Evolutionary conservation across 768 basidiomycete genomes (phyloP).

Genomic region (Suillus brevipes): DNA sequence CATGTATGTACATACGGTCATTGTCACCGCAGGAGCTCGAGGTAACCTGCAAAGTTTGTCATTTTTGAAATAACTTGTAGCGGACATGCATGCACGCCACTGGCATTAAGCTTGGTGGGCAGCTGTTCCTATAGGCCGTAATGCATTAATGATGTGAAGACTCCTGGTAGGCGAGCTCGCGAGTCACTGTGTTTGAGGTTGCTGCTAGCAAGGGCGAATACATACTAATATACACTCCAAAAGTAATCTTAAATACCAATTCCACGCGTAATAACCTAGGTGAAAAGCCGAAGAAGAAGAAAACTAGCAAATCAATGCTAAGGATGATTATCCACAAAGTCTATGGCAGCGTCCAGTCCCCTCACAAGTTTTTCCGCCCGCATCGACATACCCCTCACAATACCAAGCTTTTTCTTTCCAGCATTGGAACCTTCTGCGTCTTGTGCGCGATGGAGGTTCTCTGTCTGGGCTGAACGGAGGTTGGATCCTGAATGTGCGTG

Average conservation of each 20-base stretch:
- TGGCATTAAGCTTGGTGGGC: no score
- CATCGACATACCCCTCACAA: slow-evolving; percentile 35
- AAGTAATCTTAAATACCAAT: background rate
- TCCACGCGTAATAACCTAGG: background rate
- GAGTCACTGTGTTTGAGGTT: no score
- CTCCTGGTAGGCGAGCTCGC: background rate
- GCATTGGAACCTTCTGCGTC: slow-evolving; percentile 15
- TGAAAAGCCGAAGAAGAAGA: background rate
- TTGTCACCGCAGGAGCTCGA: no score
- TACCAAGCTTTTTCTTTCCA: slow-evolving; percentile 32
- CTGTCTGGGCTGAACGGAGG: slow-evolving; percentile 17
- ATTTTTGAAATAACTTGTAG: no score
- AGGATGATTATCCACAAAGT: slow-evolving; percentile 37
- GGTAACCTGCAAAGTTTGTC: no score
- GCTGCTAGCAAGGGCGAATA: background rate
- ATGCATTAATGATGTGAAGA: background rate
- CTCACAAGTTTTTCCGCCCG: slow-evolving; percentile 38
- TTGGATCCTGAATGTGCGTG: slow-evolving; percentile 29
- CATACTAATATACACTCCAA: background rate
- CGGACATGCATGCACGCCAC: no score
- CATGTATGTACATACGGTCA: no score
- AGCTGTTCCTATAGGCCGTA: no score
- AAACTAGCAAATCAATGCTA: background rate
- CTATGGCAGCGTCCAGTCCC: slow-evolving; percentile 40
- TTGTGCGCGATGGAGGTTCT: slow-evolving; percentile 7